Evolutionary conservation across 768 basidiomycete genomes (phyloP).

Genomic region (Hygrophorus russula): DNA sequence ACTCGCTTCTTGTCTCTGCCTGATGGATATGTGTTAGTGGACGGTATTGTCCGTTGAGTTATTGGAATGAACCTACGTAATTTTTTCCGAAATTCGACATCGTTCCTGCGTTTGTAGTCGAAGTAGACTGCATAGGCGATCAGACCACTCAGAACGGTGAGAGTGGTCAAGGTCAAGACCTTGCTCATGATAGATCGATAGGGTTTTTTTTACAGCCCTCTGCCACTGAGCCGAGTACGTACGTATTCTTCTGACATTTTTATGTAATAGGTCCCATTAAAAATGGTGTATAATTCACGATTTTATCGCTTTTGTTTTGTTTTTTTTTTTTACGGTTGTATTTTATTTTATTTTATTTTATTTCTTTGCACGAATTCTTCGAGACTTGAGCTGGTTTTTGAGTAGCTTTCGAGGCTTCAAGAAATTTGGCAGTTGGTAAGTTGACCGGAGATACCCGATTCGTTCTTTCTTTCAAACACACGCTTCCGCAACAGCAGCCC

Average conservation of each 20-base stretch:
- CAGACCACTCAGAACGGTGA: constrained; percentile 44
- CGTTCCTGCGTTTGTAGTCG: constrained; percentile 88
- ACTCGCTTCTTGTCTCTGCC: constrained; percentile 91
- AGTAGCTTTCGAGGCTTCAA: not conserved
- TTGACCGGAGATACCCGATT: not conserved
- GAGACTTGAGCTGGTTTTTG: too few relatives aligned
- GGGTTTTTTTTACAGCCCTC: not conserved
- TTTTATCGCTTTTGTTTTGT: too few relatives aligned
- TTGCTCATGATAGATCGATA: constrained; percentile 24
- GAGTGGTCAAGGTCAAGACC: constrained; percentile 33
- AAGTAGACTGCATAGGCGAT: constrained; percentile 87
- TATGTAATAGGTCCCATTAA: too few relatives aligned
- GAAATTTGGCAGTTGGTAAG: not conserved
- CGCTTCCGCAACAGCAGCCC: constrained; percentile 1
- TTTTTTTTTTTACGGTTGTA: too few relatives aligned
- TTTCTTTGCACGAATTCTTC: too few relatives aligned
- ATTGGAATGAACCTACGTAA: constrained; percentile 43
- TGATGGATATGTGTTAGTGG: constrained; percentile 19
- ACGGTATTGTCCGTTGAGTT: constrained; percentile 2
- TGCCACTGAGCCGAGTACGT: too few relatives aligned
- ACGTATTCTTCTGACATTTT: too few relatives aligned
- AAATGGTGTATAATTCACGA: too few relatives aligned
- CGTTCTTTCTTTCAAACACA: constrained; percentile 1
- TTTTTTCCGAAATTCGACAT: constrained; percentile 76
- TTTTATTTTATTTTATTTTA: too few relatives aligned